Conservation (phyloP, 2,329 filamentous ascomycete genomes). For the Fusarium sp. region DNA sequence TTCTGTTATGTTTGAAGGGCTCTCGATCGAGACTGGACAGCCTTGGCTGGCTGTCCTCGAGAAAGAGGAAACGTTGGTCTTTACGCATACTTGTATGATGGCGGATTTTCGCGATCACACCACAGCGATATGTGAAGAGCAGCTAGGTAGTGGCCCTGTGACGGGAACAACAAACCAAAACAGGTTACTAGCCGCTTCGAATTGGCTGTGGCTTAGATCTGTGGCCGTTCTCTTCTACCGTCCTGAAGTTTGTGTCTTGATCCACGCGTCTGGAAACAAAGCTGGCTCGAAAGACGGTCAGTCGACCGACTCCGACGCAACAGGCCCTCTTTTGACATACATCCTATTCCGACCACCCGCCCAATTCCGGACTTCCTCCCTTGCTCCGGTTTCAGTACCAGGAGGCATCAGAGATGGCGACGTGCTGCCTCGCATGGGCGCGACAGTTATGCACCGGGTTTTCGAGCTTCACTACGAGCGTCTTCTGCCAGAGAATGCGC, state of each 20-base stretch:
- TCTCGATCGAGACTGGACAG: constrained; percentile 2
- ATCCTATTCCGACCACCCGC: constrained; percentile 54
- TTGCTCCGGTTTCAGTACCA: constrained; percentile 45
- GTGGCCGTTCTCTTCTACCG: constrained; percentile 55
- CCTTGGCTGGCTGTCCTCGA: constrained; percentile 51
- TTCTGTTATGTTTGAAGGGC: constrained; percentile 32
- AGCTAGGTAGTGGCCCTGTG: constrained; percentile 44
- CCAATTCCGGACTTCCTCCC: constrained; percentile 37
- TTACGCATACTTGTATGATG: constrained; percentile 55
- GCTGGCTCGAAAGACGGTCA: constrained; percentile 51
- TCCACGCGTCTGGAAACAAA: constrained; percentile 57
- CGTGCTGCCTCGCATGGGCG: constrained; percentile 33
- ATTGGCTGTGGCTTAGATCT: constrained; percentile 54
- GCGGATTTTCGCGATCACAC: constrained; percentile 51
- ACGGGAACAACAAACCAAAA: constrained; percentile 22
- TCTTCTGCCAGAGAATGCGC: constrained; percentile 44
- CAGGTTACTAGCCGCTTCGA: constrained; percentile 50
- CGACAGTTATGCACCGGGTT: constrained; percentile 48
- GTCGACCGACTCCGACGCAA: neutral
- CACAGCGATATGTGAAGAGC: constrained; percentile 17
- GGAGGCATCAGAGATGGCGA: constrained; percentile 11
- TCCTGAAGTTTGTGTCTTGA: constrained; percentile 55
- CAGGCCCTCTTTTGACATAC: constrained; percentile 51
- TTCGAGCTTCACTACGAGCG: constrained; percentile 53
- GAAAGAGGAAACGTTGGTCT: constrained; percentile 46